These are phyloP conservation scores for Neurospora sp. DNA, from an alignment of 495 filamentous ascomycete species.

Conservation along the genomic window DNA sequence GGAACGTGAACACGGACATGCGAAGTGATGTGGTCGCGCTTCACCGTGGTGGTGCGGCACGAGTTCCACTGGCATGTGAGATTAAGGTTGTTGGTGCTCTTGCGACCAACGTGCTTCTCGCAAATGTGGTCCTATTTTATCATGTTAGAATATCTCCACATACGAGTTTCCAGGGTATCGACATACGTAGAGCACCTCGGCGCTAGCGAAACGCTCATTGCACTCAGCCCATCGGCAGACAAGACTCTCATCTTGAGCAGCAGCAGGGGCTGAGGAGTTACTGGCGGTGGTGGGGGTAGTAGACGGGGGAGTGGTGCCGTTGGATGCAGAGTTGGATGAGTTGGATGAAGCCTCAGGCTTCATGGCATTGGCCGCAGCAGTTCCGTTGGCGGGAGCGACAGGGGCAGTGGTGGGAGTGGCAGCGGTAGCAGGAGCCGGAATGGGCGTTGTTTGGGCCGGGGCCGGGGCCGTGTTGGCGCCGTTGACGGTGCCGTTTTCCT, in stretches of 20 bases:
- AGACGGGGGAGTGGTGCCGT: slow-evolving; percentile 34
- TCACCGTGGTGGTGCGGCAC: slow-evolving; percentile 93
- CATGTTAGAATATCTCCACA: background rate
- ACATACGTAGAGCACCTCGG: slow-evolving; percentile 86
- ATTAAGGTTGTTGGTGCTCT: slow-evolving; percentile 98
- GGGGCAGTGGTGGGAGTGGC: background rate
- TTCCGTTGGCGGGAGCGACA: background rate
- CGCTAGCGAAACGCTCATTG: slow-evolving; percentile 64
- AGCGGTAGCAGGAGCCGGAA: background rate
- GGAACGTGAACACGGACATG: slow-evolving; percentile 98
- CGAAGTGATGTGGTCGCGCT: slow-evolving; percentile 98
- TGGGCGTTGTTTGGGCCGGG: background rate
- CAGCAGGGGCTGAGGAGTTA: slow-evolving; percentile 21
- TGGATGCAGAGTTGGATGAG: slow-evolving; percentile 25
- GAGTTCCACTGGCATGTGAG: slow-evolving; percentile 94
- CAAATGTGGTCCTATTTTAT: slow-evolving; percentile 82
- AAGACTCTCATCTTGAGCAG: slow-evolving; percentile 49
- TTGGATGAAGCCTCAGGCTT: slow-evolving; percentile 7
- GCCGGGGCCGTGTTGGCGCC: slow-evolving; percentile 1
- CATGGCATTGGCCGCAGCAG: background rate
- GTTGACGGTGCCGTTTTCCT: slow-evolving; percentile 2
- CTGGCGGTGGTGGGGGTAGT: slow-evolving; percentile 27
- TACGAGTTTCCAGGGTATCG: background rate
- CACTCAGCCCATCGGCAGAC: slow-evolving; percentile 83
- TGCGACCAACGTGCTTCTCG: slow-evolving; percentile 95